These are phyloP conservation scores for Senna siamea DNA, from an alignment of 306 rosid species.

Conservation along the genomic window DNA sequence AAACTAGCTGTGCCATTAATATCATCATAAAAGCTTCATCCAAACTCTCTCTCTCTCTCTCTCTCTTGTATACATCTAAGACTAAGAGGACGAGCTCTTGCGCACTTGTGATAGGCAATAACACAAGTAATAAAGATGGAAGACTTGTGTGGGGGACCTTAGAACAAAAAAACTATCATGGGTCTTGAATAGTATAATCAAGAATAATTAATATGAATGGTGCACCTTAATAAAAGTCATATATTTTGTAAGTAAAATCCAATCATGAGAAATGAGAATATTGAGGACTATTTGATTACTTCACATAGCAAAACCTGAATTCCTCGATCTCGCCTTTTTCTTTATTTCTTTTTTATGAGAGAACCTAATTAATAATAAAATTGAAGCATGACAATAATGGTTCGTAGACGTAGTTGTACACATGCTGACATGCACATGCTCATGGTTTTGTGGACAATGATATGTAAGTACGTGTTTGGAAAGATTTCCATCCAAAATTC, in stretches of 20 bases:
- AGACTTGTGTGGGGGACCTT: slow-evolving; percentile 38
- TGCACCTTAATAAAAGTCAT: background rate
- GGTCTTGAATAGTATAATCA: slow-evolving; percentile 17
- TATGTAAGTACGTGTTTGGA: no score
- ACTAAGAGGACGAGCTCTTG: background rate
- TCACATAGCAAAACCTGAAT: no score
- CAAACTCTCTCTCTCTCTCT: background rate
- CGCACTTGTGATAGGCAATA: slow-evolving; percentile 11
- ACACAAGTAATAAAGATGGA: slow-evolving; percentile 22
- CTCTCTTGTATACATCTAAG: background rate
- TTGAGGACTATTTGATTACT: no score
- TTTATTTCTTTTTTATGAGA: no score
- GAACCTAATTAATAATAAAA: no score
- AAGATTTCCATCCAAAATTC: slow-evolving; percentile 28
- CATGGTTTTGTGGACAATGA: no score
- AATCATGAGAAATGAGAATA: no score
- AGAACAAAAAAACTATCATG: background rate
- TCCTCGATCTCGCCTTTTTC: no score
- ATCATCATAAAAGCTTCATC: slow-evolving; percentile 28
- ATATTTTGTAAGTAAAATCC: no score
- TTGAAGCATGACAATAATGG: no score
- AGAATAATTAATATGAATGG: background rate
- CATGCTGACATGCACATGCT: no score
- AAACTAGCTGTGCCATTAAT: slow-evolving; percentile 19
- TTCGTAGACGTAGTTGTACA: no score